phyloP scores from a whole-genome alignment of 768 basidiomycete genomes.

The Pleurotus giganteus region DNA sequence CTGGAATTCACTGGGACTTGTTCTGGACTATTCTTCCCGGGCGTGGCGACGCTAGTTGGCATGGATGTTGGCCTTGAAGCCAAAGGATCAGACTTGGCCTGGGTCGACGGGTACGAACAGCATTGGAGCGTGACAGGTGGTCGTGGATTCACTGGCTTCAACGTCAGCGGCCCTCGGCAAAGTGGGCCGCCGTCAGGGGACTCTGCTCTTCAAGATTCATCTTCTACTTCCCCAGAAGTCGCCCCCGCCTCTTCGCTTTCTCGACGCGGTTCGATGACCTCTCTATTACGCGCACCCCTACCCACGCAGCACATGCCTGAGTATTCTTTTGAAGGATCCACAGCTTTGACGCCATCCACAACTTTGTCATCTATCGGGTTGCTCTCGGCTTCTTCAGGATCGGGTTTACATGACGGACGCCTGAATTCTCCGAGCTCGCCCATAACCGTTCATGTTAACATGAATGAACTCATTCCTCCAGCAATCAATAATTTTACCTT shows the following conservation, averaged over 20 bases:
- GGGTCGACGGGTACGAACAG: slow-evolving; percentile 49
- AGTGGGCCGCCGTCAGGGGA: slow-evolving; percentile 54
- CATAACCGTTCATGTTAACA: slow-evolving; percentile 75
- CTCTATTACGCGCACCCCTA: slow-evolving; percentile 73
- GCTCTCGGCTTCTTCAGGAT: too few species aligned
- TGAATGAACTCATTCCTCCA: slow-evolving; percentile 71
- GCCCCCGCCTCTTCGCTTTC: slow-evolving; percentile 17
- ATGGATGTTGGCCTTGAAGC: slow-evolving; percentile 72
- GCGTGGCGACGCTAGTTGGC: slow-evolving; percentile 78
- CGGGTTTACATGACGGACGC: slow-evolving; percentile 3
- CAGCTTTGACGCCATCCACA: slow-evolving; percentile 30
- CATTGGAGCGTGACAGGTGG: slow-evolving; percentile 67
- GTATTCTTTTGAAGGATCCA: slow-evolving; percentile 69
- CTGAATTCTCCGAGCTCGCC: slow-evolving; percentile 52
- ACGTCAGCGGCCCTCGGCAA: slow-evolving; percentile 42
- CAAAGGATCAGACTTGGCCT: slow-evolving; percentile 66
- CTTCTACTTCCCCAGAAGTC: slow-evolving; percentile 19
- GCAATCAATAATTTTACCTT: slow-evolving; percentile 66
- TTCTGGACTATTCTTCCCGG: slow-evolving; percentile 78
- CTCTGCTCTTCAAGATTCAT: slow-evolving; percentile 28
- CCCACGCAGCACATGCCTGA: slow-evolving; percentile 63
- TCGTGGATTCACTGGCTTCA: slow-evolving; percentile 70
- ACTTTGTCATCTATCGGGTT: slow-evolving; percentile 48
- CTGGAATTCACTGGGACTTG: slow-evolving; percentile 73
- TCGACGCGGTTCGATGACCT: slow-evolving; percentile 47